phyloP scores from a whole-genome alignment of 169 alveolate genomes.

The Cryptosporidium sp. region DNA sequence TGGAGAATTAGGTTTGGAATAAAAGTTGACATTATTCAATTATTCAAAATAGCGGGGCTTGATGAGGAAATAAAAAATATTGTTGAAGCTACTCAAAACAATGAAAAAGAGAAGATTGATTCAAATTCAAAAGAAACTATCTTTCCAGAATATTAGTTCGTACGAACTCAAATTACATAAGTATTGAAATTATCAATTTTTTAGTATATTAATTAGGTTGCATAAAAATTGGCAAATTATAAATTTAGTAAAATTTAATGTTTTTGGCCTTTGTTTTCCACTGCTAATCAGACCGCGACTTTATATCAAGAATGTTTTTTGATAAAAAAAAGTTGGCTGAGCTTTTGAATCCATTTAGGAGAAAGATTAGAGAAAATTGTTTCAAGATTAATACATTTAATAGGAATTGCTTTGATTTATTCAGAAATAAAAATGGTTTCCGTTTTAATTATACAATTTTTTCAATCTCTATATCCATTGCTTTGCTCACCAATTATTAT shows the following conservation, averaged over 20 bases:
- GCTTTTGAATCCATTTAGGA: neutral
- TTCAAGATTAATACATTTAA: neutral
- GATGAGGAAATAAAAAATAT: slow-evolving; percentile 8
- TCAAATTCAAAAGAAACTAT: neutral
- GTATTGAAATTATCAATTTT: neutral
- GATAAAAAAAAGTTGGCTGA: neutral
- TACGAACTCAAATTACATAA: neutral
- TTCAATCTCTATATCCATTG: neutral
- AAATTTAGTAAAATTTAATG: too few species aligned
- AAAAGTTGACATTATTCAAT: slow-evolving; percentile 35
- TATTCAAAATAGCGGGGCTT: slow-evolving; percentile 46
- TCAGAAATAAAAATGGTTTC: neutral
- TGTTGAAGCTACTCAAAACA: neutral
- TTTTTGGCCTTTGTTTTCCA: neutral
- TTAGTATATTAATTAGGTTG: neutral
- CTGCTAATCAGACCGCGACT: neutral
- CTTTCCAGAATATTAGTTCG: neutral
- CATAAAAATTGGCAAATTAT: neutral
- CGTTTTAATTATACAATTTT: neutral
- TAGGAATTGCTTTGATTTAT: neutral
- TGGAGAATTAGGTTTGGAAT: slow-evolving; percentile 63
- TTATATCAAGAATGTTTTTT: neutral
- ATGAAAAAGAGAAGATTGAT: neutral
- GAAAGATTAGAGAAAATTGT: neutral
- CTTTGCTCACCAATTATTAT: neutral